These are phyloP conservation scores for Graphilbum ipis-grandicollis DNA, from an alignment of 2,329 filamentous ascomycete genomes.

Conservation along the genomic window DNA sequence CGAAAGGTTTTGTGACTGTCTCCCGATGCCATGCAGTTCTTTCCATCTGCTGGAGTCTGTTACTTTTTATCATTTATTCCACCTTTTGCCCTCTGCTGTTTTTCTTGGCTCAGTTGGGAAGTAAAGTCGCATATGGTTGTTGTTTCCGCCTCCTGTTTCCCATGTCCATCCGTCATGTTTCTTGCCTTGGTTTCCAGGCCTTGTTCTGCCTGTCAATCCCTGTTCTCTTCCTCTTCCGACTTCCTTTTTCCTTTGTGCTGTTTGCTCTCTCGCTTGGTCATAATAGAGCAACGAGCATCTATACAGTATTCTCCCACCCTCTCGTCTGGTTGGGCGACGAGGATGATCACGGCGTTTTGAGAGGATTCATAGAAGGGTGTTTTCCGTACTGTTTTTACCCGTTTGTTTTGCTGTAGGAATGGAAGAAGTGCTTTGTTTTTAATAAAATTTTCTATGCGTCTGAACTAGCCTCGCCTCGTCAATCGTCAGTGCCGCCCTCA, in stretches of 20 bases:
- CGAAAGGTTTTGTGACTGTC: too few relatives aligned
- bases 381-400: background rate
- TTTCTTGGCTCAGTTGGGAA: too few relatives aligned
- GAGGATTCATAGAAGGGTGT: conserved; percentile 9
- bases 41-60: too few relatives aligned
- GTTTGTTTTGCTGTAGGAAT: too few relatives aligned
- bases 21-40: too few relatives aligned
- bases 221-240: background rate
- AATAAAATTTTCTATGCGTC: too few relatives aligned
- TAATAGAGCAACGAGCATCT: background rate
- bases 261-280: background rate
- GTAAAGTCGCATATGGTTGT: too few relatives aligned
- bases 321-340: background rate
- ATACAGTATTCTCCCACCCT: background rate
- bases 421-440: too few relatives aligned
- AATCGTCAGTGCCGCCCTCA: conserved; percentile 7
- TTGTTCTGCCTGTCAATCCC: too few relatives aligned
- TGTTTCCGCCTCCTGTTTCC: too few relatives aligned
- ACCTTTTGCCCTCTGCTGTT: too few relatives aligned
- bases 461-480: background rate
- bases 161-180: background rate
- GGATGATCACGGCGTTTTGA: conserved; percentile 8
- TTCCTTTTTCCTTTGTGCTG: background rate
- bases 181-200: background rate
- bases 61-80: too few relatives aligned